Conservation (phyloP, 2,329 filamentous ascomycete genomes). For the Albophoma yamanashiensis region DNA sequence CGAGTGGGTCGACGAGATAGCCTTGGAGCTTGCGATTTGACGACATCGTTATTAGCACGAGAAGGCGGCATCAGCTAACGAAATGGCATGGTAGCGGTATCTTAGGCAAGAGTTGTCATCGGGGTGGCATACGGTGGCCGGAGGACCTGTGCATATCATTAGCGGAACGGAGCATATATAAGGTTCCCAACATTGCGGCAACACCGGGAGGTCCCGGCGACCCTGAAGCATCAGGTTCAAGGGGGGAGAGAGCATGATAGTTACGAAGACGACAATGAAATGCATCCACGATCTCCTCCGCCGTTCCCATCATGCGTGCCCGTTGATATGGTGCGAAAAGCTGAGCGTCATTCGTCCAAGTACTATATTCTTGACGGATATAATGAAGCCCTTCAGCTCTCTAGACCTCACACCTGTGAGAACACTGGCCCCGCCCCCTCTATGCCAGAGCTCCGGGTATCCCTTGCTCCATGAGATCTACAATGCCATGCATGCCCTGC, state of each 20-base stretch:
- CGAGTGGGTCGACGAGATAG: constrained; percentile 26
- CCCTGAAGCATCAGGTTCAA: not conserved
- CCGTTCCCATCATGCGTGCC: not conserved
- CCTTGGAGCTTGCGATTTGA: constrained; percentile 15
- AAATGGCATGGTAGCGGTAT: no score
- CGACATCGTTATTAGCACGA: not conserved
- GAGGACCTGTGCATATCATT: not conserved
- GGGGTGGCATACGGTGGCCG: not conserved
- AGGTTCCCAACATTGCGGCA: not conserved
- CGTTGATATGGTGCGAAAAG: no score
- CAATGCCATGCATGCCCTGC: not conserved
- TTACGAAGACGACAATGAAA: not conserved
- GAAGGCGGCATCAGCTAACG: not conserved
- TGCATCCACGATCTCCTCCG: not conserved
- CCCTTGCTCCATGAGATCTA: not conserved
- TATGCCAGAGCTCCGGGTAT: not conserved
- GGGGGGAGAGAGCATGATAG: not conserved
- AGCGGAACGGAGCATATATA: not conserved
- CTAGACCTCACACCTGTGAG: not conserved
- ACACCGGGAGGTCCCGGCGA: not conserved
- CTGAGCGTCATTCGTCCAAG: not conserved
- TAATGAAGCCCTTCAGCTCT: not conserved
- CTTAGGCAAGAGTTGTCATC: not conserved
- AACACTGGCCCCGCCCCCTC: not conserved
- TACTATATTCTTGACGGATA: not conserved